Evolutionary conservation across 345 rosid species (phyloP).

Genomic region (Iberis pinnata): DNA sequence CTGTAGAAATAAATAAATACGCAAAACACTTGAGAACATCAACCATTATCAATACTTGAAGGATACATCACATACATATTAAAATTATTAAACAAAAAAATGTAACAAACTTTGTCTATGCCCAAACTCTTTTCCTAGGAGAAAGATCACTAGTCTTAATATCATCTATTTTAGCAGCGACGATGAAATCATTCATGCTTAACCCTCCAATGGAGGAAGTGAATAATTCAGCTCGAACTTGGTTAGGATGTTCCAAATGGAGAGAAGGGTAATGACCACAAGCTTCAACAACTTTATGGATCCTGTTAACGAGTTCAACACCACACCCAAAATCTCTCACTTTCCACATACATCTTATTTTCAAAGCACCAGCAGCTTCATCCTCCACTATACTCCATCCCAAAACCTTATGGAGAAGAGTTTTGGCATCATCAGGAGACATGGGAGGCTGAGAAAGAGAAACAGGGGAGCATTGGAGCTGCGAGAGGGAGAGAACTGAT

Average conservation of each 20-base stretch:
- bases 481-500: conserved; percentile 68
- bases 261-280: conserved; percentile 72
- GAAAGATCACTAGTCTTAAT: conserved; percentile 86
- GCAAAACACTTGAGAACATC: conserved; percentile 15
- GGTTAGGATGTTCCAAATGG: conserved; percentile 61
- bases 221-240: conserved; percentile 84
- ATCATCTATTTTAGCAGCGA: conserved; percentile 79
- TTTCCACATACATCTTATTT: conserved; percentile 84
- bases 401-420: conserved; percentile 58
- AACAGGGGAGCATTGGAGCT: conserved; percentile 51
- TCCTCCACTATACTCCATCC: conserved; percentile 92
- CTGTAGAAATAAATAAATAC: no score
- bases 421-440: conserved; percentile 50
- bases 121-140: conserved; percentile 77
- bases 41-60: no score
- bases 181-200: conserved; percentile 80
- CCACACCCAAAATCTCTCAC: conserved; percentile 68
- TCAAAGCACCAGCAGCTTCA: conserved; percentile 54
- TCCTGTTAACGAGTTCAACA: conserved; percentile 81
- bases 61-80: no score
- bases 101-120: conserved; percentile 30
- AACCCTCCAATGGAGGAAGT: conserved; percentile 77
- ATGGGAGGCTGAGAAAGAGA: conserved; percentile 62
- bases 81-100: not conserved
- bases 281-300: conserved; percentile 49